Evolutionary conservation across 345 rosid genomes (phyloP).

Genomic region (Euclidium syriacum): DNA sequence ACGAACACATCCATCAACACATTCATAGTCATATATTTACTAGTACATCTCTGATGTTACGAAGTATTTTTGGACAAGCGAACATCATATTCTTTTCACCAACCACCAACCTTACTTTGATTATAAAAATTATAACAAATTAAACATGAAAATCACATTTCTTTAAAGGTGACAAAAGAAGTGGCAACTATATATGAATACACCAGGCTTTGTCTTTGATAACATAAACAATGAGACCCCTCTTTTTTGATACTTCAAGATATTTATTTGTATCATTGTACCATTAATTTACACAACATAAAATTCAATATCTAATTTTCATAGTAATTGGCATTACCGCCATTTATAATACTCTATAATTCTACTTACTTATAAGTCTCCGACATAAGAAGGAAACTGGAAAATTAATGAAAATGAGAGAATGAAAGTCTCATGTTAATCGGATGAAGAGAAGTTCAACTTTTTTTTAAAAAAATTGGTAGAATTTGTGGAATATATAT

Average conservation of each 20-base stretch:
- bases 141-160: conserved; percentile 17
- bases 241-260: not conserved
- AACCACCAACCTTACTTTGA: not conserved
- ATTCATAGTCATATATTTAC: not conserved
- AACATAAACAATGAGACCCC: not conserved
- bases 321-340: not conserved
- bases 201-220: conserved; percentile 6
- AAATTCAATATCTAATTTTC: not conserved
- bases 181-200: not conserved
- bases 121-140: not conserved
- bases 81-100: conserved; percentile 14
- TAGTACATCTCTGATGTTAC: not conserved
- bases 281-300: too few relatives aligned
- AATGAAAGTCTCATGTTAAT: too few relatives aligned
- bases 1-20: not conserved
- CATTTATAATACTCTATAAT: not conserved
- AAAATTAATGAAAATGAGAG: not conserved
- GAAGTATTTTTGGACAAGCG: not conserved
- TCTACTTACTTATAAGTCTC: not conserved
- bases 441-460: too few relatives aligned
- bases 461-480: too few relatives aligned
- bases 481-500: too few relatives aligned
- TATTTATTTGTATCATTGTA: not conserved
- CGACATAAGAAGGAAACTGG: not conserved
- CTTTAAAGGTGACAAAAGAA: not conserved